A percentile compares a stretch with the other conserved stretches of the same genome.
phyloP scores from a whole-genome alignment of 768 basidiomycete genomes.

The Pleurotus cornucopiae region DNA sequence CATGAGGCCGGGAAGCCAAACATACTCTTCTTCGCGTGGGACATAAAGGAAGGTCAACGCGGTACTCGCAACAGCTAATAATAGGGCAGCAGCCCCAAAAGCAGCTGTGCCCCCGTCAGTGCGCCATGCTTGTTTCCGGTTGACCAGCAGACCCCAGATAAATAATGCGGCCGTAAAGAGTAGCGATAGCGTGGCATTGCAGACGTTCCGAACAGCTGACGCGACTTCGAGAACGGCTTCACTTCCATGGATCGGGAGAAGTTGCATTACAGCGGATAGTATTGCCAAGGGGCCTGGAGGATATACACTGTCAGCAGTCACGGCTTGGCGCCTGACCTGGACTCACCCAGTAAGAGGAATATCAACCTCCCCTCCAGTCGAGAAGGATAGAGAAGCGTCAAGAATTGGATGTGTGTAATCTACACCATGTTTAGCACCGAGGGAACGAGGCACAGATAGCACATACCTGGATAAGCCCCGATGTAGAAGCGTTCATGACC shows the following conservation, averaged over 20 bases:
- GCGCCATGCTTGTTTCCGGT: slow-evolving; percentile 90
- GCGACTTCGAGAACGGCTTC: slow-evolving; percentile 47
- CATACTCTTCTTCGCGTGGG: slow-evolving; percentile 73
- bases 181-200: slow-evolving; percentile 94
- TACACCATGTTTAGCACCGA: slow-evolving; percentile 23
- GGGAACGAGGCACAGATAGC: neutral
- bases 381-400: slow-evolving; percentile 93
- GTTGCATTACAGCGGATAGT: slow-evolving; percentile 78
- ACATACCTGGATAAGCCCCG: slow-evolving; percentile 80
- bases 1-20: slow-evolving; percentile 89
- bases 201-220: slow-evolving; percentile 82
- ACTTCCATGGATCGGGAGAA: slow-evolving; percentile 60
- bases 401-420: slow-evolving; percentile 97
- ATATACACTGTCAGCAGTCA: neutral
- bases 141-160: slow-evolving; percentile 91
- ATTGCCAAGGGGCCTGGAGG: slow-evolving; percentile 75
- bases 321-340: neutral
- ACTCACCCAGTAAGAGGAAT: slow-evolving; percentile 69
- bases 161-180: slow-evolving; percentile 87
- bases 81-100: slow-evolving; percentile 82
- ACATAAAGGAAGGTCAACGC: slow-evolving; percentile 88
- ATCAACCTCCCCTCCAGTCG: slow-evolving; percentile 83
- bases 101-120: slow-evolving; percentile 95
- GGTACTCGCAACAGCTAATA: slow-evolving; percentile 79
- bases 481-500: slow-evolving; percentile 81